Evolutionary conservation across 2,329 filamentous ascomycete genomes (phyloP), one percentile per base, ranked within the genome.

Genomic region (Penicillium janthinellum): DNA sequence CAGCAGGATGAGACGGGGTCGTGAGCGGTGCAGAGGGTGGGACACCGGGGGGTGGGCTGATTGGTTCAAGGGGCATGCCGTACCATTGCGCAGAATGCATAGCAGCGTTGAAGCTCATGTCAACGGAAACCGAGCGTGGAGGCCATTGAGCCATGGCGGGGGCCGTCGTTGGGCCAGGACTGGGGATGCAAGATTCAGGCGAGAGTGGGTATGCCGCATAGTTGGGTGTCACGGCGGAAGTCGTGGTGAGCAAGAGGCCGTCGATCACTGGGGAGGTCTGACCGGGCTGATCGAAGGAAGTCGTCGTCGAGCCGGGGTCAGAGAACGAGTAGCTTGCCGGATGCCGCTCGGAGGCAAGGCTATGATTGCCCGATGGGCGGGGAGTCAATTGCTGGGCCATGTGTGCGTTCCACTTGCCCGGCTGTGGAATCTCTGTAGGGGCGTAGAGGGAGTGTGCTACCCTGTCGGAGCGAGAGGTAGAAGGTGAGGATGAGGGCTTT

Each of bases 1-100:
- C 66, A 8, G 62, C 53, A n/a, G 57, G 56, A 20, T 67, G 67
- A 15, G 69, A 64, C 5, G 57, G 70, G 25, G 70, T 65, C 7
- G 64, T 61, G 48, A 71, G 53, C 41, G 70, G 67, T 22, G 69
- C 62, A 20, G 70, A 65, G 42, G 73, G 75, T 15, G 67, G 62
- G 11, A 67, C 62, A 14, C 62, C 54, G 1, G 63, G 48, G 35
- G 63, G 61, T 10, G 67, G 71, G 14, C 66, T 67, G 17, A 67
- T 61, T 12, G 65, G 59, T 28, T 71, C 71, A 25, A 71, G 66
- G 41, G 71, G 63, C 58, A 73, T 62, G 0, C 67, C 58, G 52
- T 73, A 74, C 72, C 72, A 75, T 22, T 70, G 68, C 25, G 67
- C 44, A 5, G 65, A 53, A n/a, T 64, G 57, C 45, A 69, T 37